phyloP scores from a whole-genome alignment of 2,329 filamentous ascomycete species.

The Microdochium paspali region DNA sequence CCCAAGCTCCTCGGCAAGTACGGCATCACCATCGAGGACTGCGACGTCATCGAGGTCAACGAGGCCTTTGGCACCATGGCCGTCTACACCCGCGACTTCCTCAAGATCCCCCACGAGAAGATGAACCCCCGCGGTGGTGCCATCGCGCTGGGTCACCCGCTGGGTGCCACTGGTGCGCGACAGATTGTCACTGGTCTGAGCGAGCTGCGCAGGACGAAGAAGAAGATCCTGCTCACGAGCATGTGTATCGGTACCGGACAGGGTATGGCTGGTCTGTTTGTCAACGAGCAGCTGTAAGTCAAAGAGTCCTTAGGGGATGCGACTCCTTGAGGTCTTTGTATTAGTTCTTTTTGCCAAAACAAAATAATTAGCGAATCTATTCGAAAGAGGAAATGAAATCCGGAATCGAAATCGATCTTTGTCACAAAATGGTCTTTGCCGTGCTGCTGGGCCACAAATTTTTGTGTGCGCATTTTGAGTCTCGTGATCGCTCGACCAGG shows the following conservation, averaged over 20 bases:
- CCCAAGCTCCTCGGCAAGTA: slow-evolving; percentile 78
- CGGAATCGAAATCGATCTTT: too few relatives aligned
- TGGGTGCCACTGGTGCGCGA: slow-evolving; percentile 68
- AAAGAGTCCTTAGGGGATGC: background rate
- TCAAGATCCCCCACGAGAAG: slow-evolving; percentile 64
- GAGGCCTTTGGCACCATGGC: slow-evolving; percentile 98
- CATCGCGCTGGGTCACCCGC: slow-evolving; percentile 73
- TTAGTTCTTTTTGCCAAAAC: too few relatives aligned
- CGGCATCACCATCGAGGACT: slow-evolving; percentile 68
- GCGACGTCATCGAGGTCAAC: slow-evolving; percentile 90
- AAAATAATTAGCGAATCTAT: too few relatives aligned
- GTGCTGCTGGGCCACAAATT: too few relatives aligned
- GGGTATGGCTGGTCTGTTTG: slow-evolving; percentile 2
- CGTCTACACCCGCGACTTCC: slow-evolving; percentile 75
- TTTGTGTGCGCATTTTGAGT: too few relatives aligned
- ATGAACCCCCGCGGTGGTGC: slow-evolving; percentile 76
- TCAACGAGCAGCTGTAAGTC: background rate
- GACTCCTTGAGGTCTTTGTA: too few relatives aligned
- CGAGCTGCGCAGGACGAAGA: slow-evolving; percentile 74
- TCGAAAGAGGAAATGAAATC: too few relatives aligned
- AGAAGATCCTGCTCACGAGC: slow-evolving; percentile 84
- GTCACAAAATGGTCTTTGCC: too few relatives aligned
- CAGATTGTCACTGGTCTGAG: slow-evolving; percentile 87
- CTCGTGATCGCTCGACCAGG: too few relatives aligned
- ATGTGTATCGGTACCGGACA: slow-evolving; percentile 70